These are phyloP conservation scores for Pseudocercospora musae DNA, from an alignment of 2,329 filamentous ascomycete species.

Conservation along the genomic window DNA sequence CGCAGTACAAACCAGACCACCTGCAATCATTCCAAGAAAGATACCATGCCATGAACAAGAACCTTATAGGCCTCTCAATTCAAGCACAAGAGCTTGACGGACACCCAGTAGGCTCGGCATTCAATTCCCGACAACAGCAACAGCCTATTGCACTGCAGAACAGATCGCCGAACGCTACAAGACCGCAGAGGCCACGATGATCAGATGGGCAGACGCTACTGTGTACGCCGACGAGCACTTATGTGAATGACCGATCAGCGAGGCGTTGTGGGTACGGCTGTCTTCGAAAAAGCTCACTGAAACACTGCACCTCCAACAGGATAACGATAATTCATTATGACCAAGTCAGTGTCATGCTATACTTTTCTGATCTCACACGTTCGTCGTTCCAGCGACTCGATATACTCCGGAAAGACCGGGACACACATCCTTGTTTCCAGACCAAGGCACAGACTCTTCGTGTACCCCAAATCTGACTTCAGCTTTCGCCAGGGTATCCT, in stretches of 20 bases:
- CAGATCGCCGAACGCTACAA: not conserved
- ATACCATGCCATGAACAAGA: conserved; percentile 14
- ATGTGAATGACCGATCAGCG: not conserved
- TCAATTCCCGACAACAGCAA: conserved; percentile 1
- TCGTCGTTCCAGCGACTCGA: not conserved
- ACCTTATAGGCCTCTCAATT: not conserved
- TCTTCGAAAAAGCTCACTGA: not conserved
- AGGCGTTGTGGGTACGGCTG: not conserved
- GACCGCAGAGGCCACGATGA: not conserved
- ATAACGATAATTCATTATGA: conserved; percentile 2
- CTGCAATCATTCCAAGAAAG: conserved; percentile 9
- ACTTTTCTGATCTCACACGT: not conserved
- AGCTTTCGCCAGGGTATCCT: not conserved
- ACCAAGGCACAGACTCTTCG: not conserved
- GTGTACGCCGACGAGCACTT: not conserved
- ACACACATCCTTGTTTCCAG: not conserved
- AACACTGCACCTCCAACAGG: not conserved
- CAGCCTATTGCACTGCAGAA: not conserved
- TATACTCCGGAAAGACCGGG: not conserved
- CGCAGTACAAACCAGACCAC: conserved; percentile 4
- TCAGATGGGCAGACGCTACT: not conserved
- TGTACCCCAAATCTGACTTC: not conserved
- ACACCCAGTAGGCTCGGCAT: conserved; percentile 13
- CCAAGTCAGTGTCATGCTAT: not conserved
- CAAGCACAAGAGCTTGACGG: conserved; percentile 12